Percentiles rank a stretch among this genome's conserved stretches.
phyloP scores from a whole-genome alignment of 2,329 filamentous ascomycete species.

The Cladosporium cucumerinum region DNA sequence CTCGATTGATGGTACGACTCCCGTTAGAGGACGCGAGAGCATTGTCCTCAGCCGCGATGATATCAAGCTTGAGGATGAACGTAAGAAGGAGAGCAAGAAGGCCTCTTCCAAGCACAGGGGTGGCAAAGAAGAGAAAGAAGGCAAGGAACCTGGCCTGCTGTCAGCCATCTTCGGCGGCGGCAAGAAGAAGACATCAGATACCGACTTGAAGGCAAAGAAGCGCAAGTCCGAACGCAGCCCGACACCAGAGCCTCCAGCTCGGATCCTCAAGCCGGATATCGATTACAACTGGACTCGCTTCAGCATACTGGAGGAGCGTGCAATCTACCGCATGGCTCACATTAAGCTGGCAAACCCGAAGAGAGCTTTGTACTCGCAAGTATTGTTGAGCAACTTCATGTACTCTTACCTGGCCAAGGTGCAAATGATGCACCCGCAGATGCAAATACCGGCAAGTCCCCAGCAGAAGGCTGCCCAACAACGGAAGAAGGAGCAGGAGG shows the following conservation, averaged over 20 bases:
- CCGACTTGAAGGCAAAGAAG: conserved; percentile 72
- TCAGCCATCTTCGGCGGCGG: conserved; percentile 87
- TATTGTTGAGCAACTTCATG: conserved; percentile 98
- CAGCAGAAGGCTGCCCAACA: conserved; percentile 37
- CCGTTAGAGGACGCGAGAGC: conserved; percentile 67
- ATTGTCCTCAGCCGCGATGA: conserved; percentile 76
- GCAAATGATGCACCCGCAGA: conserved; percentile 96
- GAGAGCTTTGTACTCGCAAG: conserved; percentile 86
- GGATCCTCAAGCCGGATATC: conserved; percentile 75
- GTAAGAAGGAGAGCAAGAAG: conserved; percentile 79
- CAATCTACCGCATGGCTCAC: conserved; percentile 97
- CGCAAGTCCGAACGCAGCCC: conserved; percentile 65
- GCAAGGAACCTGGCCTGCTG: conserved; percentile 63
- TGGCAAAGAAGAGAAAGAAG: conserved; percentile 64
- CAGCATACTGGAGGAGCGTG: conserved; percentile 89
- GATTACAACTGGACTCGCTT: conserved; percentile 97
- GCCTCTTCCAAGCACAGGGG: conserved; percentile 66
- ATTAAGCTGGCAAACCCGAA: conserved; percentile 98
- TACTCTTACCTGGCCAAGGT: conserved; percentile 98
- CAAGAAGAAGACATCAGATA: conserved; percentile 66
- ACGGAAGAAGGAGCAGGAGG: conserved; percentile 23
- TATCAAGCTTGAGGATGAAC: conserved; percentile 72
- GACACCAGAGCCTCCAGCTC: conserved; percentile 75
- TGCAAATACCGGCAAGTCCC: conserved; percentile 75
- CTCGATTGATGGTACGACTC: conserved; percentile 65